Base-by-base conservation (phyloP, 257 asterid species). In the Solanum dulcamara region DNA sequence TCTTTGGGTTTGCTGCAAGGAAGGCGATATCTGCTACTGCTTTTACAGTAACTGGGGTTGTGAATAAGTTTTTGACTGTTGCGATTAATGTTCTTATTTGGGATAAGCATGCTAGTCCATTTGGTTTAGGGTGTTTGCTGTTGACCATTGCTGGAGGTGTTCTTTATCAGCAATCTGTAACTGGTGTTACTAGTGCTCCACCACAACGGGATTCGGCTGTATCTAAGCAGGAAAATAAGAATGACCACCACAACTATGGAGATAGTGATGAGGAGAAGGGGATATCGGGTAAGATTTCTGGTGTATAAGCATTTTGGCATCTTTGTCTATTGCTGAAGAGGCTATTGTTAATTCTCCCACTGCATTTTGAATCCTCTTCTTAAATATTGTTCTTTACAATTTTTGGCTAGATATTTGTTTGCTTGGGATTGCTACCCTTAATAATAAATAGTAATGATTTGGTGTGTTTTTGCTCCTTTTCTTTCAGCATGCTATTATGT, bases 31-130 rank as follows among this genome's bases (percentile, higher is more conserved):
- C 99, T 13, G 99, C 99, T 7, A 97, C 99, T 84, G 98, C 97
- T 15, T 97, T 97, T 86, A 97, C 99, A 0, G 99, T 97, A 55
- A 94, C 98, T 0, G 98, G 99, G 48, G 99, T 97, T 81, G 98
- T 97, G 86, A 97, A 97, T 90, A 97, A 95, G 91, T 95, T 97
- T 85, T 85, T 97, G 92, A 95, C 99, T 10, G 98, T 97, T 64
- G 95, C 96, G 0, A 97, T 97, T 81, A 97, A 97, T 88, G 98
- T 97, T 89, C 44, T 90, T 92, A 95, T 97, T 83, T 97, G 99
- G 99, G 99, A 97, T 91, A 97, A 95, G 90, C 99, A 95, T 90
- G 96, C 99, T 46, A 92, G 93, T 83, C 98, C 98, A n/a, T 86
- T 94, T 48, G 99, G 98, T 77, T 87, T 97, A 91, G 81, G 93